Percentiles rank a stretch among this genome's conserved stretches.
These are phyloP conservation scores for Aspergillus fructus DNA, from an alignment of 2,329 filamentous ascomycete genomes.

Conservation along the genomic window DNA sequence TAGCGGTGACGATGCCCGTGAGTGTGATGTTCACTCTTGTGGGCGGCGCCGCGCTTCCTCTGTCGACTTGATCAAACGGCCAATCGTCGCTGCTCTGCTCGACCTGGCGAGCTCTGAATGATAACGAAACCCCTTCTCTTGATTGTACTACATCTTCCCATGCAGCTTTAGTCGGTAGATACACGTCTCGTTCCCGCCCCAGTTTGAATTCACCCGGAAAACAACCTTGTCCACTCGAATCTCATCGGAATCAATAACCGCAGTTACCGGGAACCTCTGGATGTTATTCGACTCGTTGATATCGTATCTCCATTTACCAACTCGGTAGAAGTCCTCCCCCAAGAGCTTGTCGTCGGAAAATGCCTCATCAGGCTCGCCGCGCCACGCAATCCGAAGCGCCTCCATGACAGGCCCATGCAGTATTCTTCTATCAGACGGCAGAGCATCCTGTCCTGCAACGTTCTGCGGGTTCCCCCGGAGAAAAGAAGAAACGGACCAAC, in stretches of 20 bases:
- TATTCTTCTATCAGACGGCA: conserved; percentile 14
- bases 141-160: conserved; percentile 31
- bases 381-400: conserved; percentile 30
- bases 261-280: conserved; percentile 41
- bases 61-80: not conserved
- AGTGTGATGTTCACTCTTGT: not conserved
- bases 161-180: conserved; percentile 48
- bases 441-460: conserved; percentile 7
- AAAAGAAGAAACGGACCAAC: not conserved
- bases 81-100: not conserved
- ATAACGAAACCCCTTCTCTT: not conserved
- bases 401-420: conserved; percentile 33
- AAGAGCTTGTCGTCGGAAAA: conserved; percentile 39
- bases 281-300: conserved; percentile 33
- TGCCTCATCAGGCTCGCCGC: conserved; percentile 27
- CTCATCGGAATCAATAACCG: conserved; percentile 35
- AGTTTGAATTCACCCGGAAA: conserved; percentile 44
- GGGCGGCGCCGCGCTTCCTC: not conserved
- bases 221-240: conserved; percentile 41
- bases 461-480: conserved; percentile 1
- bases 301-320: conserved; percentile 42
- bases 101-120: not conserved
- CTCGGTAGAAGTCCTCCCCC: conserved; percentile 38
- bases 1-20: not conserved
- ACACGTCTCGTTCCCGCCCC: conserved; percentile 45